Conservation (phyloP, 495 filamentous ascomycete genomes). For the Tuber umbilicatum region DNA sequence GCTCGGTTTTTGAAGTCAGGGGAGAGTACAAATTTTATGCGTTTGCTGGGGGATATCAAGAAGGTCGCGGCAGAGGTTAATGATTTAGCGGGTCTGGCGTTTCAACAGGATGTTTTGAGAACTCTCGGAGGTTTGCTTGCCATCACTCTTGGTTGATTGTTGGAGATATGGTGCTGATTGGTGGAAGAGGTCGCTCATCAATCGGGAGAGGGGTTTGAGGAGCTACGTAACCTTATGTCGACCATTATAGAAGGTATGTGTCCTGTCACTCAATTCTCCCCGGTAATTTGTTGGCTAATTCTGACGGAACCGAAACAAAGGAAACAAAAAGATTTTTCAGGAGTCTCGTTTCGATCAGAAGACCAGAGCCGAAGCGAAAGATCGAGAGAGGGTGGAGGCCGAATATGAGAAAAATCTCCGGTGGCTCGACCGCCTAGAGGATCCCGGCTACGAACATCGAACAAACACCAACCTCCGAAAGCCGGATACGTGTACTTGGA, state of each 20-base stretch:
- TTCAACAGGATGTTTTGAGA: constrained; percentile 12
- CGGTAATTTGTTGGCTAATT: neutral
- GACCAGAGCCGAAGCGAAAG: neutral
- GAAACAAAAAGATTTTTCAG: neutral
- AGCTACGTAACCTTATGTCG: constrained; percentile 9
- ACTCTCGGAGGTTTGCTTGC: constrained; percentile 9
- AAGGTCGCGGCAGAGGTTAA: constrained; percentile 6
- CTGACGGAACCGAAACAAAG: constrained; percentile 8
- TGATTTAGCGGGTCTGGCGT: constrained; percentile 9
- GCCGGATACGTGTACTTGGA: constrained; percentile 17
- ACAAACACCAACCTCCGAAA: constrained; percentile 15
- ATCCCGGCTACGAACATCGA: constrained; percentile 8
- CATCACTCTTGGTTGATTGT: too few relatives aligned
- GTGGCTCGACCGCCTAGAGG: constrained; percentile 18
- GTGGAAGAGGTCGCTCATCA: neutral
- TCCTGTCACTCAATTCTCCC: neutral
- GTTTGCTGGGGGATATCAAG: constrained; percentile 10
- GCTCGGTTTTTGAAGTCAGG: constrained; percentile 15
- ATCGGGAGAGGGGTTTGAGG: constrained; percentile 14
- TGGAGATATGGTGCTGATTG: neutral
- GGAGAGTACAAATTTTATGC: constrained; percentile 6
- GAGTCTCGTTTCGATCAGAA: neutral
- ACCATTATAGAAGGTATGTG: constrained; percentile 8
- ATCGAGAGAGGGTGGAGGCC: constrained; percentile 10
- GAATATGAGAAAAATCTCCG: constrained; percentile 19